Evolutionary conservation across 163 green algal species (phyloP).

Genomic region (Scenedesmus sp.): DNA sequence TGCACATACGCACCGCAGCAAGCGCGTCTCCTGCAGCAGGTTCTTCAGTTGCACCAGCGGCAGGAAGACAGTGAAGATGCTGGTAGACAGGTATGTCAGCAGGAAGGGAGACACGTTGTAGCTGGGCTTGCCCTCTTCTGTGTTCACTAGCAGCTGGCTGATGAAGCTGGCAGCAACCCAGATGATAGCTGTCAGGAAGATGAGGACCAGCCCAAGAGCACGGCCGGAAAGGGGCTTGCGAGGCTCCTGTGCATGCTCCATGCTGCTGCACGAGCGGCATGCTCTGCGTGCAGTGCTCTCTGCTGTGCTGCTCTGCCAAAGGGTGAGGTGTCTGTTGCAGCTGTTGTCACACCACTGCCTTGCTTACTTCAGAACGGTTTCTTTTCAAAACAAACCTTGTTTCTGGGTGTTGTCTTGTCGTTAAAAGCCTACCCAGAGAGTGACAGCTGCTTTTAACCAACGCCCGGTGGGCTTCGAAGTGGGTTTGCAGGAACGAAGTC

Average conservation of each 20-base stretch:
- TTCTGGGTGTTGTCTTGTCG: neutral
- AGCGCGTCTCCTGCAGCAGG: slow-evolving; percentile 34
- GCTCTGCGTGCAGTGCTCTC: neutral
- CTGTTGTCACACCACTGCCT: neutral
- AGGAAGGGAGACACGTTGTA: slow-evolving; percentile 78
- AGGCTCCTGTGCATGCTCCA: neutral
- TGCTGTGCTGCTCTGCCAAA: neutral
- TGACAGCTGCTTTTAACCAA: neutral
- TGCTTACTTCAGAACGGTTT: neutral
- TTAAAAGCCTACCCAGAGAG: neutral
- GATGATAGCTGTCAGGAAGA: slow-evolving; percentile 76
- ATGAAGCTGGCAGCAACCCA: slow-evolving; percentile 89
- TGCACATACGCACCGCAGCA: neutral
- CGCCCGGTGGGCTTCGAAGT: neutral
- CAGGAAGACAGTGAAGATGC: slow-evolving; percentile 90
- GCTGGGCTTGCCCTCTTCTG: neutral
- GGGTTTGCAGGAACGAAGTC: neutral
- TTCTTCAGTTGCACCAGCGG: slow-evolving; percentile 67
- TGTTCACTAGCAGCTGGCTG: slow-evolving; percentile 77
- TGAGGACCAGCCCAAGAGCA: slow-evolving; percentile 59
- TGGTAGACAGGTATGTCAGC: slow-evolving; percentile 93
- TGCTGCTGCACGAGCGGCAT: slow-evolving; percentile 26
- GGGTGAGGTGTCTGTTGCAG: neutral
- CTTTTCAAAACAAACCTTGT: neutral
- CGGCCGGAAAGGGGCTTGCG: slow-evolving; percentile 12